Percentiles rank a stretch among this genome's conserved stretches.
These are phyloP conservation scores for Apiospora kogelbergensis DNA, from an alignment of 2,329 filamentous ascomycete genomes.

Conservation along the genomic window DNA sequence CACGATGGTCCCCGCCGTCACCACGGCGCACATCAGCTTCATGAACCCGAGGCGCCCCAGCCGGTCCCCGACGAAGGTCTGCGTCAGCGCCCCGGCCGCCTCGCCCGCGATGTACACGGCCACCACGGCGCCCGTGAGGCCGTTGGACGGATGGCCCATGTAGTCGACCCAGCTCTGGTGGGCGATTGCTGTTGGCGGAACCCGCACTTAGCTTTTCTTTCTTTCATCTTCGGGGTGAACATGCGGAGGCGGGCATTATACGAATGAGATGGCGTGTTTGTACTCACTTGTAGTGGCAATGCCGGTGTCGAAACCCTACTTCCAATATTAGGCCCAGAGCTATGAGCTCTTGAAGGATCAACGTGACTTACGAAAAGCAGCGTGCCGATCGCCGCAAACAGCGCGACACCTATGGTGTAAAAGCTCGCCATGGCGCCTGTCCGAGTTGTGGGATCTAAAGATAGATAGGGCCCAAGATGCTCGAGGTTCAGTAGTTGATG, in stretches of 20 bases:
- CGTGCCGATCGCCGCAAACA: constrained; percentile 59
- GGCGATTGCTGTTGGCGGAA: constrained; percentile 46
- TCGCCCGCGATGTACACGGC: constrained; percentile 61
- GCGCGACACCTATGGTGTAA: constrained; percentile 51
- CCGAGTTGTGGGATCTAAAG: background rate
- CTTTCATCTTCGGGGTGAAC: background rate
- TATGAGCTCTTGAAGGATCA: background rate
- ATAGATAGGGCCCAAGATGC: background rate
- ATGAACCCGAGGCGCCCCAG: constrained; percentile 54
- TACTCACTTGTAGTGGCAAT: constrained; percentile 55
- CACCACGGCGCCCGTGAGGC: constrained; percentile 54
- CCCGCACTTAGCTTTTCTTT: constrained; percentile 20
- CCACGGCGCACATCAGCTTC: constrained; percentile 52
- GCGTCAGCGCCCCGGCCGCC: constrained; percentile 51
- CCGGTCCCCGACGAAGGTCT: constrained; percentile 53
- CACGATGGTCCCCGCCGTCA: constrained; percentile 53
- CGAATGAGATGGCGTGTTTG: background rate
- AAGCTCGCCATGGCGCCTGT: constrained; percentile 7
- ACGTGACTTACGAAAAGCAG: constrained; percentile 52
- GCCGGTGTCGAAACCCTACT: constrained; percentile 57
- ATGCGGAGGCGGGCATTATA: background rate
- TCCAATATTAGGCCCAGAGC: background rate
- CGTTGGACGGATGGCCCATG: constrained; percentile 55
- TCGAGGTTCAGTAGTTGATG: background rate
- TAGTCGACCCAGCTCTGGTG: constrained; percentile 61